Conservation (phyloP, 2,329 filamentous ascomycete species). For the Gnomoniopsis sp. region DNA sequence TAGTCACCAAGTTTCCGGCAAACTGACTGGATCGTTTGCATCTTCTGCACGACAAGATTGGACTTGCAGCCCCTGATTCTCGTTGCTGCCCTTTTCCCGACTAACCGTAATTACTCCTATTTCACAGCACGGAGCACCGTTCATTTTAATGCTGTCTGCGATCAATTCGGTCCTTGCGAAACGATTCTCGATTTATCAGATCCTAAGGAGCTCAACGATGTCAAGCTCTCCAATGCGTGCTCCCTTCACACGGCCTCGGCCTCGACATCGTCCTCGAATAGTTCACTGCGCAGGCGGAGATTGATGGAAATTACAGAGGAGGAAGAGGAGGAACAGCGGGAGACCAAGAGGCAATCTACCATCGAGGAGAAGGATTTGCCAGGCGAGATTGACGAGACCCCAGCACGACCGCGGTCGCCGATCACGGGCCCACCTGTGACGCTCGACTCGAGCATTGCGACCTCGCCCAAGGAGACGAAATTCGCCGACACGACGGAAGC, state of each 20-base stretch:
- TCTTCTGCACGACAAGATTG: conserved; percentile 3
- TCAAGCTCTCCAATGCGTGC: conserved; percentile 81
- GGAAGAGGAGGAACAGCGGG: conserved; percentile 65
- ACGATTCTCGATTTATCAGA: conserved; percentile 73
- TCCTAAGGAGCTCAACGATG: conserved; percentile 79
- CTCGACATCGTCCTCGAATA: conserved; percentile 80
- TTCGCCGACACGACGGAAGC: conserved; percentile 49
- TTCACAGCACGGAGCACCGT: conserved; percentile 73
- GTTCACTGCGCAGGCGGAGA: conserved; percentile 71
- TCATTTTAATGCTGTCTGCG: conserved; percentile 64
- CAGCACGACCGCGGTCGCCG: conserved; percentile 28
- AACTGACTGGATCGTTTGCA: not conserved
- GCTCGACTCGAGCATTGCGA: conserved; percentile 50
- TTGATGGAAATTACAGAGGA: conserved; percentile 93
- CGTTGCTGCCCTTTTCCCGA: conserved; percentile 8
- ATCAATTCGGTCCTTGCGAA: conserved; percentile 80
- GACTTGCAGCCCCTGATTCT: not conserved
- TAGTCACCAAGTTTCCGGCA: conserved; percentile 28
- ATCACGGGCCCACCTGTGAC: conserved; percentile 39
- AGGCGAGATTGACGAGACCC: conserved; percentile 22
- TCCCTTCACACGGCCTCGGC: conserved; percentile 84
- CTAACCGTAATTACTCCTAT: conserved; percentile 21
- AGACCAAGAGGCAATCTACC: conserved; percentile 56
- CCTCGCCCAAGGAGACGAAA: conserved; percentile 45
- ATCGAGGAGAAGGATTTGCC: conserved; percentile 42